phyloP scores from a whole-genome alignment of 1,284 basidiomycete species.

The Coriolopsis trogii region DNA sequence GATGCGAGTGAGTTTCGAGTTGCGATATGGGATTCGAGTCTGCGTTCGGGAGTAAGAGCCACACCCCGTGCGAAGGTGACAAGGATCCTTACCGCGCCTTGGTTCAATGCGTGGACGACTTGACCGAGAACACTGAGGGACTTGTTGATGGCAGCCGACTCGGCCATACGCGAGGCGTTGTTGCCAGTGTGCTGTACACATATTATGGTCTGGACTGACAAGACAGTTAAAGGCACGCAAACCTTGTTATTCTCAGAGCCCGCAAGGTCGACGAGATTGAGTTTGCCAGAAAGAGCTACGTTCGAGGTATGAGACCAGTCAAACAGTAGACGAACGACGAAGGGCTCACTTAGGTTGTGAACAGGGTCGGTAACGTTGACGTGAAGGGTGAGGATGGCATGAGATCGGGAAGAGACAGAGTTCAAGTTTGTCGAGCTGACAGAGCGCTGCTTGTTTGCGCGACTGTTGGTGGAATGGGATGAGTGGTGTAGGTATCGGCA shows the following conservation, averaged over 20 bases:
- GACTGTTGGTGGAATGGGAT: constrained; percentile 38
- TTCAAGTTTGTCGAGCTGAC: constrained; percentile 85
- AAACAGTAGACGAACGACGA: too few relatives aligned
- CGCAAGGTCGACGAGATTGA: constrained; percentile 85
- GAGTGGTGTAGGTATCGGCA: background rate
- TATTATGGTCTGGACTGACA: background rate
- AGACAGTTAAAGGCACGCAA: background rate
- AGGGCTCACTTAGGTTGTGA: constrained; percentile 49
- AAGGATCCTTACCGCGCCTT: constrained; percentile 55
- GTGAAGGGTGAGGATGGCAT: constrained; percentile 78
- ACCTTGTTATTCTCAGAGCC: constrained; percentile 89
- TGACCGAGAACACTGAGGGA: constrained; percentile 81
- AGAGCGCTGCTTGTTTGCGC: constrained; percentile 73
- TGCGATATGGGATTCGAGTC: constrained; percentile 82
- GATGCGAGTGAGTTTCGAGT: constrained; percentile 81
- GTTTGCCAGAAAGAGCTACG: constrained; percentile 66
- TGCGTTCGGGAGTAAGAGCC: constrained; percentile 31
- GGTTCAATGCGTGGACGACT: constrained; percentile 83
- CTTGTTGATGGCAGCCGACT: constrained; percentile 85
- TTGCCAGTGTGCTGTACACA: constrained; percentile 71
- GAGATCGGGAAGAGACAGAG: constrained; percentile 77
- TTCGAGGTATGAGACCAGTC: background rate
- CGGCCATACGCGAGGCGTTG: constrained; percentile 76
- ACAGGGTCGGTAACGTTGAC: constrained; percentile 52
- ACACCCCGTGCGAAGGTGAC: background rate